Evolutionary conservation across 73 alveolate species (phyloP).

Genomic region (Symbiodinium natans): DNA sequence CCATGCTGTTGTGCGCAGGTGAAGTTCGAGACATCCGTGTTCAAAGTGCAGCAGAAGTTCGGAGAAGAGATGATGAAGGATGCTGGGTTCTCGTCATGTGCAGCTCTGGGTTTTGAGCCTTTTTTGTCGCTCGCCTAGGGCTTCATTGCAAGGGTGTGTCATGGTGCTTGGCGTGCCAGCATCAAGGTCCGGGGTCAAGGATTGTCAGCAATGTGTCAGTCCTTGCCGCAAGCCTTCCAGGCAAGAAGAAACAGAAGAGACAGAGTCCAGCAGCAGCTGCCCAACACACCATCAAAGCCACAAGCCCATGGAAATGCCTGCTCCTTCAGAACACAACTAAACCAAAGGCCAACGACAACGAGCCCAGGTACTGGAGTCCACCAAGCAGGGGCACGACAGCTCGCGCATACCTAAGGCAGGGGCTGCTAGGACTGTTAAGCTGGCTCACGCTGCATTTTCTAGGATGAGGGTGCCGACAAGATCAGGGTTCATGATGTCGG

Average conservation of each 20-base stretch:
- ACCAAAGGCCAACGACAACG: neutral
- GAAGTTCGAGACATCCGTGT: constrained; percentile 86
- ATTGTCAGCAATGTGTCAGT: no score
- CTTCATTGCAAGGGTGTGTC: no score
- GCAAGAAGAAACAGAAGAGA: neutral
- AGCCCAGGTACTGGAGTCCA: neutral
- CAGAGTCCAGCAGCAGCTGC: no score
- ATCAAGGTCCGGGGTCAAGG: neutral
- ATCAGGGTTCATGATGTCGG: neutral
- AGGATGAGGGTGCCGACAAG: neutral
- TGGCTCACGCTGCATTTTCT: neutral
- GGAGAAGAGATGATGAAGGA: constrained; percentile 67
- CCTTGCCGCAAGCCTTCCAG: no score
- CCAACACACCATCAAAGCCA: neutral
- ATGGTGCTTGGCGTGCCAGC: no score
- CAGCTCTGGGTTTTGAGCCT: no score
- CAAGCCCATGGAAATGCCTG: neutral
- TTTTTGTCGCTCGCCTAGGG: no score
- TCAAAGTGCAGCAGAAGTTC: constrained; percentile 68
- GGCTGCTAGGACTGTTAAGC: no score
- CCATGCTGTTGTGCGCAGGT: no score
- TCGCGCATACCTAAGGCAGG: neutral
- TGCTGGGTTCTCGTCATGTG: neutral
- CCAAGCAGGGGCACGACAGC: constrained; percentile 6
- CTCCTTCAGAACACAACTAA: neutral